phyloP scores from a whole-genome alignment of 768 basidiomycete genomes.

The Phylloporus sp. region DNA sequence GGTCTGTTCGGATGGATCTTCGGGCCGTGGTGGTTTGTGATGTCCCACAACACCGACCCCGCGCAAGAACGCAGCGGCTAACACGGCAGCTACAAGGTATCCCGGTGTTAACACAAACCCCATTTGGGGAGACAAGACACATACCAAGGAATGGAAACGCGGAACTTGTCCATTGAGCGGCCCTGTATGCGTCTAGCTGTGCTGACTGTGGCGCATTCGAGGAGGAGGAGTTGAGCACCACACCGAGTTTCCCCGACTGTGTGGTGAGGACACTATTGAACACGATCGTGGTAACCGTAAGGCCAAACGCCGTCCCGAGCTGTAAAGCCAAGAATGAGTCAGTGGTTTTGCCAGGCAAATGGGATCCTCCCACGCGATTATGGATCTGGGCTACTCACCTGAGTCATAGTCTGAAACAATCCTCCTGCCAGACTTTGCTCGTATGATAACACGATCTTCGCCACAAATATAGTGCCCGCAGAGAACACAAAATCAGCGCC shows the following conservation, averaged over 20 bases:
- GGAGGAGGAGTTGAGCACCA: constrained; percentile 25
- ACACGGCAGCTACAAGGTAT: constrained; percentile 22
- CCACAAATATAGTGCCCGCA: constrained; percentile 69
- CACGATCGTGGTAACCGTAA: constrained; percentile 70
- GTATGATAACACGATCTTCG: constrained; percentile 58
- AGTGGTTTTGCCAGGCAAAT: neutral
- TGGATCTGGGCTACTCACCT: constrained; percentile 37
- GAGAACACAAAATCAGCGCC: constrained; percentile 80
- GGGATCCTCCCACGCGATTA: neutral
- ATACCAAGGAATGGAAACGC: constrained; percentile 59
- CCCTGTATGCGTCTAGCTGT: constrained; percentile 51
- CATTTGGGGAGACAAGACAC: neutral
- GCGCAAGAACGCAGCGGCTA: constrained; percentile 37
- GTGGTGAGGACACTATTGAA: constrained; percentile 50
- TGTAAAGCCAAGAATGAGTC: constrained; percentile 17
- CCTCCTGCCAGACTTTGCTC: constrained; percentile 78
- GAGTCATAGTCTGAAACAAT: constrained; percentile 75
- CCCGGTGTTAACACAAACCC: neutral
- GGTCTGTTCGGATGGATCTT: constrained; percentile 23
- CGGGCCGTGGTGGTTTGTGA: neutral
- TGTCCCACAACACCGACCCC: constrained; percentile 41
- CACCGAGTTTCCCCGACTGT: constrained; percentile 31
- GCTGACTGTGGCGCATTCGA: constrained; percentile 33
- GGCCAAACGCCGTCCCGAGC: constrained; percentile 68
- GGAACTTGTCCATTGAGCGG: constrained; percentile 63